Evolutionary conservation across 768 basidiomycete species (phyloP), one percentile per base, ranked within the genome.

Genomic region (Termitomyces heimii): DNA sequence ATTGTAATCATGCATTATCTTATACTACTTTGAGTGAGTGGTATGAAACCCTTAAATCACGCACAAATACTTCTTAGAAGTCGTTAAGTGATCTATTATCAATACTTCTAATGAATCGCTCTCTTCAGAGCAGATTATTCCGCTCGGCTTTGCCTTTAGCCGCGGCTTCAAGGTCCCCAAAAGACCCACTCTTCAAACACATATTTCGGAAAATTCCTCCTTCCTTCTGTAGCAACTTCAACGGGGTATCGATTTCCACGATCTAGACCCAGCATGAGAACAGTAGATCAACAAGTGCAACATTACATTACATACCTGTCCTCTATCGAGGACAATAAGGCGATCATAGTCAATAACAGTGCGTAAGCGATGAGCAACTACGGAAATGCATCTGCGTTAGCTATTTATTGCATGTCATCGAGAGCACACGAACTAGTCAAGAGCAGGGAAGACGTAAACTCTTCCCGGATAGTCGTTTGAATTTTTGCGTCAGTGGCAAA

Each of bases 401-500:
- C 9, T 42, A 55, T 49, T 5, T 42, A 55, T 49, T 5, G 24
- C 26, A 29, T n/a, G 16, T 3, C 12, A 39, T 18, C 56, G 44
- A 13, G 12, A 9, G 16, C n/a, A 6, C 5, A 73, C 82, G 10
- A 62, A 88, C 88, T 81, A 5, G 89, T 92, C 48, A 94, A 67
- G 44, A 94, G 69, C 42, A 93, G 72, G 8, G 86, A 88, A 43
- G 83, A 78, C 6, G 76, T 82, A 67, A 96, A 96, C 64, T 96
- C 91, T 62, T 89, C 86, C 6, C 93, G 77, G 47, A 97, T 94
- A 1, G 93, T 88, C 31, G 82, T 76, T 67, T 96, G 94, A 55
- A 96, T 96, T 72, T 93, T 94, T 8, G 88, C 82, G 64, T 95
- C 94, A 42, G 94, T 93, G 13, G 83, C 86, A 63, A 93, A 88